Conservation (phyloP, 305 asterid genomes). For the Solanum chacoense region DNA sequence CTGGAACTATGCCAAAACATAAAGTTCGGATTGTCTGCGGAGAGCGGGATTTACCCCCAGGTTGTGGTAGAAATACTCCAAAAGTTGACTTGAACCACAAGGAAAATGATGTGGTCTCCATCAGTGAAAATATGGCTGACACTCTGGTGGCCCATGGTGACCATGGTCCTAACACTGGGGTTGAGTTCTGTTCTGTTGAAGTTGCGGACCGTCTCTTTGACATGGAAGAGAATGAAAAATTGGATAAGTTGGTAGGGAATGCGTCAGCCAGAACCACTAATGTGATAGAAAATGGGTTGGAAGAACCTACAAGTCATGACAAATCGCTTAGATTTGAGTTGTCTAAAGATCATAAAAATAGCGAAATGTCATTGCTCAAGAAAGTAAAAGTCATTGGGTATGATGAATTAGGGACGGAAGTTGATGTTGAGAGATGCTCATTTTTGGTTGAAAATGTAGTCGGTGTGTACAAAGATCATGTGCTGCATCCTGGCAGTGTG, state of each 20-base stretch:
- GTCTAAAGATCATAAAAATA: neutral
- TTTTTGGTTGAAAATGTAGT: neutral
- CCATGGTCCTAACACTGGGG: constrained; percentile 3
- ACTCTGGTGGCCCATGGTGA: constrained; percentile 7
- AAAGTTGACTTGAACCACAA: constrained; percentile 4
- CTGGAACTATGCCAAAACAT: constrained; percentile 22
- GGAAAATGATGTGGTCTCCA: constrained; percentile 7
- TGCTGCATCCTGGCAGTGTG: neutral
- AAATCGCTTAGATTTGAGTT: constrained; percentile 7
- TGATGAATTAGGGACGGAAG: neutral
- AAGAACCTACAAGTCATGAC: constrained; percentile 12
- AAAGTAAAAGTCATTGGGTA: neutral
- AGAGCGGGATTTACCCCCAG: constrained; percentile 48
- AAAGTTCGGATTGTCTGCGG: constrained; percentile 65
- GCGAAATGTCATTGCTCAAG: neutral
- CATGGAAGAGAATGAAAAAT: constrained; percentile 14
- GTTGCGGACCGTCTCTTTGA: constrained; percentile 14
- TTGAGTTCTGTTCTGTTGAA: constrained; percentile 8
- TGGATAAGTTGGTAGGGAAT: constrained; percentile 27
- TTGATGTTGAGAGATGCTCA: neutral
- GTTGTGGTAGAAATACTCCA: constrained; percentile 41
- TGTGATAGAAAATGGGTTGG: constrained; percentile 15
- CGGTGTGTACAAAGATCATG: neutral
- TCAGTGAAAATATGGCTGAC: constrained; percentile 5
- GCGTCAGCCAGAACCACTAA: constrained; percentile 14